Base-by-base conservation (phyloP, 2,329 filamentous ascomycete species). In the Colletotrichum lindemuthianum region DNA sequence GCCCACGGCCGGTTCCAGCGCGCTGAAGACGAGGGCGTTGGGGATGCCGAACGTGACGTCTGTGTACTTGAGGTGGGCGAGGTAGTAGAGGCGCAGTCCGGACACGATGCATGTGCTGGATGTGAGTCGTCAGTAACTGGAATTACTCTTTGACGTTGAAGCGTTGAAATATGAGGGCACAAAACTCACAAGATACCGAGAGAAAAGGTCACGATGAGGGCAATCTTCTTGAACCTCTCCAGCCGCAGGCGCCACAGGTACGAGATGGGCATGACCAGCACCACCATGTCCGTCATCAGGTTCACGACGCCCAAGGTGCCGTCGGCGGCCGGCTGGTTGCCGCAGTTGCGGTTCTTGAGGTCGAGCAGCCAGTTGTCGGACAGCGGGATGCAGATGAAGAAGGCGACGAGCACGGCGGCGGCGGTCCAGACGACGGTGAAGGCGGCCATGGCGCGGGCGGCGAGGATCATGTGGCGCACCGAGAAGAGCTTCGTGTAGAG, bases 1-100 rank as follows among this genome's bases (percentile, higher is more conserved):
- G 40, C 73, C 78, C 34, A 81, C 70, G 50, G 70, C 75, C 15
- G 77, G 78, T 67, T 81, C 79, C 15, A 78, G 65, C 9, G 72
- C 73, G 13, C 72, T 74, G 67, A 78, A 79, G 56, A 80, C 70
- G 47, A 73, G 73, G 4, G 77, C 74, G 8, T 67, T 69, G 16
- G 74, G 72, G 41, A 76, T 71, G 8, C 72, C 72, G 51, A 70
- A 75, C 13, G 77, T 77, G 45, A 80, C 70, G 50, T 74, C 72
- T 2, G 76, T 73, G 6, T 68, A 70, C 12, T 73, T 72, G 34
- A 76, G 70, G 8, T 72, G 71, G 48, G 70, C 69, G 41, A 80
- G 73, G 16, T 72, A 70, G 40, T 69, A 69, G 58, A 79, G 72
- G 5, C 78, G 74, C 58, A 79, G 68, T 49, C 70, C 70, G 54